Evolutionary conservation across 73 alveolate genomes (phyloP).

Genomic region (Stentor roeselii): DNA sequence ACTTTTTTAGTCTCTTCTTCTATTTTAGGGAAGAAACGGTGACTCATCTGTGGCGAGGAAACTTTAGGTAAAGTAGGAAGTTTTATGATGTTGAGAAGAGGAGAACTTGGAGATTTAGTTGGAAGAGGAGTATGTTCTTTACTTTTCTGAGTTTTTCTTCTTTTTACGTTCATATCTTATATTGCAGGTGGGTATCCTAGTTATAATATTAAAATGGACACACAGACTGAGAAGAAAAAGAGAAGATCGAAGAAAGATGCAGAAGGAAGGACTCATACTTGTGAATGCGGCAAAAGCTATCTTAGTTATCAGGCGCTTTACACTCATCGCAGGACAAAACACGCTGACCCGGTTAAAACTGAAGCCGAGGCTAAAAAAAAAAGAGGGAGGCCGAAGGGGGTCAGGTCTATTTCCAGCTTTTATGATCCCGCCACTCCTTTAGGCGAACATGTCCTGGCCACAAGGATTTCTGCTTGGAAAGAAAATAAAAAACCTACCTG

Average conservation of each 20-base stretch:
- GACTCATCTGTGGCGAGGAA: no score
- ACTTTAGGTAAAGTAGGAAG: no score
- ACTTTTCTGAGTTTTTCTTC: no score
- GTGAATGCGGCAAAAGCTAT: slow-evolving; percentile 97
- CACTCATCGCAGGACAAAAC: slow-evolving; percentile 95
- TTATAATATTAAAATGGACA: not conserved
- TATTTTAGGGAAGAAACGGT: no score
- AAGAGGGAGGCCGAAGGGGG: not conserved
- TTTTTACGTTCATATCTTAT: no score
- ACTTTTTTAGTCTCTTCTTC: no score
- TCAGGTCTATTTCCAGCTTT: not conserved
- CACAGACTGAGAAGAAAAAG: not conserved
- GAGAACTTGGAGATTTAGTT: no score
- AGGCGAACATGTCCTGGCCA: not conserved
- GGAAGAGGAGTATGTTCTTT: no score
- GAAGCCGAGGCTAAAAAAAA: slow-evolving; percentile 46
- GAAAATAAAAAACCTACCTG: slow-evolving; percentile 24
- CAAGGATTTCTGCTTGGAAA: not conserved
- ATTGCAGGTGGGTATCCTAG: no score
- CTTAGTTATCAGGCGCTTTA: slow-evolving; percentile 97
- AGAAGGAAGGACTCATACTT: slow-evolving; percentile 71
- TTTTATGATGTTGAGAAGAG: no score
- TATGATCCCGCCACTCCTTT: not conserved
- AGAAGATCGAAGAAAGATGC: slow-evolving; percentile 51
- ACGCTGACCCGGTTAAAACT: slow-evolving; percentile 67